A percentile compares a stretch with the other conserved stretches of the same genome.
These are phyloP conservation scores for Lentinula aciculospora DNA, from an alignment of 768 basidiomycete species.

Conservation along the genomic window DNA sequence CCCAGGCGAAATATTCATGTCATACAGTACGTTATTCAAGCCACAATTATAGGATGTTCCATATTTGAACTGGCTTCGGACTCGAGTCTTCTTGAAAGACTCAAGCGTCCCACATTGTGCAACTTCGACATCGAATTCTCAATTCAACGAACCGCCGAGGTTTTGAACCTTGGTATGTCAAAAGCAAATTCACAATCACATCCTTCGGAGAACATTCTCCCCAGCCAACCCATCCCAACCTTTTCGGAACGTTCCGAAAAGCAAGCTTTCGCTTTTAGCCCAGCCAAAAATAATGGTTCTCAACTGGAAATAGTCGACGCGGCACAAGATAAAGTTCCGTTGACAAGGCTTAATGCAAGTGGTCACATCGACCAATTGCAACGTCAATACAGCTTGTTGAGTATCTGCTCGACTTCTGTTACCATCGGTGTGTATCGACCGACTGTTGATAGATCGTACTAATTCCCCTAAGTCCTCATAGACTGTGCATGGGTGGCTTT, in stretches of 20 bases:
- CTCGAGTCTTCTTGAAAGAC: background rate
- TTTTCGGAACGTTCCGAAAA: background rate
- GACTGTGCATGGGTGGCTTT: slow-evolving; percentile 13
- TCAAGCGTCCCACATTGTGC: no score
- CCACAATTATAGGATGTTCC: background rate
- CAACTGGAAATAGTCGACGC: background rate
- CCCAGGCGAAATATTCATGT: no score
- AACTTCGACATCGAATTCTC: background rate
- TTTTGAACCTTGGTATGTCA: background rate
- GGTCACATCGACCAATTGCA: slow-evolving; percentile 12
- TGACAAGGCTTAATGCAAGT: slow-evolving; percentile 10
- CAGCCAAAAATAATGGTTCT: background rate
- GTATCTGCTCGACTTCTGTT: slow-evolving; percentile 12
- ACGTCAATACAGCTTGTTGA: slow-evolving; percentile 12
- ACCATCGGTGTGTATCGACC: slow-evolving; percentile 9
- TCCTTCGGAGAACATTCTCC: background rate
- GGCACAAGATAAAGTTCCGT: background rate
- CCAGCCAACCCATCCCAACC: background rate
- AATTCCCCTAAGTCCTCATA: background rate
- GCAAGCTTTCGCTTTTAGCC: background rate
- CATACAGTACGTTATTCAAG: no score
- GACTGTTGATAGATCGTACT: background rate
- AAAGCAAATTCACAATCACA: background rate
- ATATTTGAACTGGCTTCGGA: background rate
- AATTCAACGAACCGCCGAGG: background rate